Evolutionary conservation across 23 red algal species (phyloP).

Genomic region (Pyropia haitanensis): DNA sequence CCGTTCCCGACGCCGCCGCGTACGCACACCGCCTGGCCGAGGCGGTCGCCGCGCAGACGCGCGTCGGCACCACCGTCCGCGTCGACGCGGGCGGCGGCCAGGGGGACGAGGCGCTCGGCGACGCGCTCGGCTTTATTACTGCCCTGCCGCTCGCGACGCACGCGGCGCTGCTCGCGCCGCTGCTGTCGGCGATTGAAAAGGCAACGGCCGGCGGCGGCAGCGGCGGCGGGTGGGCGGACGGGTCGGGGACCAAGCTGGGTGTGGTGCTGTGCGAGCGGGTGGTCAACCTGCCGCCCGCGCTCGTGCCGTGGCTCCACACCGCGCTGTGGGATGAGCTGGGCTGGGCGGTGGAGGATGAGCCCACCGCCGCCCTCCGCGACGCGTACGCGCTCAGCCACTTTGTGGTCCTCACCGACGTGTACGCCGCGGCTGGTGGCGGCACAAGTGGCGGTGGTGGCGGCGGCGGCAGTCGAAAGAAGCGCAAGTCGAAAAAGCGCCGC

Average conservation of each 20-base stretch:
- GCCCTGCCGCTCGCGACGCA: conserved; percentile 19
- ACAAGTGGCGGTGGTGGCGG: too few species aligned
- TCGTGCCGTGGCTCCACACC: conserved; percentile 54
- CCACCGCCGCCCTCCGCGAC: conserved; percentile 16
- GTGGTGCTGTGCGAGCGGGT: conserved; percentile 74
- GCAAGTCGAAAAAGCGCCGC: neutral
- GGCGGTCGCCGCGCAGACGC: conserved; percentile 30
- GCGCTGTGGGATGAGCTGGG: conserved; percentile 61
- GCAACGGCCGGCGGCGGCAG: conserved; percentile 8
- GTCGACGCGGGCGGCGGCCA: neutral
- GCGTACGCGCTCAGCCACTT: conserved; percentile 50
- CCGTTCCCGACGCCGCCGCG: neutral
- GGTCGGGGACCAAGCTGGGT: conserved; percentile 32
- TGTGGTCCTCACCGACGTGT: conserved; percentile 48
- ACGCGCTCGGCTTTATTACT: conserved; percentile 53
- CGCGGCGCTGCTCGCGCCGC: neutral
- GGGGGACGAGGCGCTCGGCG: conserved; percentile 1
- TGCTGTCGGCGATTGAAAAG: conserved; percentile 4
- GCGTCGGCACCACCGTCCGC: conserved; percentile 54
- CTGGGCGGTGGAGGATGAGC: conserved; percentile 79
- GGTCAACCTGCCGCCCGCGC: conserved; percentile 61
- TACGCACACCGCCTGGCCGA: conserved; percentile 15
- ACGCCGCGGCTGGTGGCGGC: neutral
- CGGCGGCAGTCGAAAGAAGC: neutral
- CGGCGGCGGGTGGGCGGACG: conserved; percentile 9